Percentiles rank a stretch among this genome's conserved stretches.
phyloP scores from a whole-genome alignment of 2,329 filamentous ascomycete genomes.

The Fusarium tanahbumbuense region DNA sequence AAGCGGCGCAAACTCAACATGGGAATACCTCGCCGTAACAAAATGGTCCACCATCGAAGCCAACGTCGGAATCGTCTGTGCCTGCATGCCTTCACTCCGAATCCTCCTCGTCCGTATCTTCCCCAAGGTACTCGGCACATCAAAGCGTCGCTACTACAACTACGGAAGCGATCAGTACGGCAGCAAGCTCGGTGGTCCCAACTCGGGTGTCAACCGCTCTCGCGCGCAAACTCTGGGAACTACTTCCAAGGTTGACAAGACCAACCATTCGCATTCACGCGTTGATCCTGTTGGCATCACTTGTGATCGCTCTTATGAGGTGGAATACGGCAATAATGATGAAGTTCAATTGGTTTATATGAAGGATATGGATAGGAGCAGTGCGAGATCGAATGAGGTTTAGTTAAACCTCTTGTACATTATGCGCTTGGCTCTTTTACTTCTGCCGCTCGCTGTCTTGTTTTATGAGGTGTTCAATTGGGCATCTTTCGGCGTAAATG shows the following conservation, averaged over 20 bases:
- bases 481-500: not conserved
- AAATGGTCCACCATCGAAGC: slow-evolving; percentile 55
- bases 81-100: slow-evolving; percentile 53
- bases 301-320: slow-evolving; percentile 51
- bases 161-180: slow-evolving; percentile 28
- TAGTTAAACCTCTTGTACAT: not conserved
- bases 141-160: slow-evolving; percentile 47
- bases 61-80: slow-evolving; percentile 55
- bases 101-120: slow-evolving; percentile 53
- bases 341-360: slow-evolving; percentile 50
- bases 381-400: slow-evolving; percentile 9
- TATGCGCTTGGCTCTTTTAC: not conserved
- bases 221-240: slow-evolving; percentile 28
- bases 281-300: slow-evolving; percentile 46
- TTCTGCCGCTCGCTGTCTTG: not conserved
- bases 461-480: not conserved
- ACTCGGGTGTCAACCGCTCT: slow-evolving; percentile 19
- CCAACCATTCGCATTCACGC: not conserved
- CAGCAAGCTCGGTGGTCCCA: slow-evolving; percentile 17
- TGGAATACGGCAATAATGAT: slow-evolving; percentile 51
- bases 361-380: slow-evolving; percentile 43
- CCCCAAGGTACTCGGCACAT: slow-evolving; percentile 50
- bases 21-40: slow-evolving; percentile 49
- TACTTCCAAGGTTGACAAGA: slow-evolving; percentile 39
- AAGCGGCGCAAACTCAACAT: slow-evolving; percentile 50